Evolutionary conservation across 2,329 filamentous ascomycete genomes (phyloP), one percentile per base, ranked within the genome.

Genomic region (Beauveria varroae): DNA sequence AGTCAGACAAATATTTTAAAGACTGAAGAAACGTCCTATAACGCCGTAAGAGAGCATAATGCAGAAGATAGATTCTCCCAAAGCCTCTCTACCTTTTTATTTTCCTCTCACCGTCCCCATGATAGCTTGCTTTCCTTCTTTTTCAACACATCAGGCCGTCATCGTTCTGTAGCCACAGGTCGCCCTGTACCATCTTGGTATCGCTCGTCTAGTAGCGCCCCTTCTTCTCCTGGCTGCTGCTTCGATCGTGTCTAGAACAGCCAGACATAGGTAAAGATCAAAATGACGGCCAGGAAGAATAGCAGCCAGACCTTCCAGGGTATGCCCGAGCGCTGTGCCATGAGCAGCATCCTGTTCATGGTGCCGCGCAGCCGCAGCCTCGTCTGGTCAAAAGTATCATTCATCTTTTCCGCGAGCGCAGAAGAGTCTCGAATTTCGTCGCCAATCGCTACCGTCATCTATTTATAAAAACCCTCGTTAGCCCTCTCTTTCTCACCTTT

Each of bases 341-440:
- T 99, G 59, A 93, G 73, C 66, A 98, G 77, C 95, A 99, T 99
- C 63, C 93, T 82, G 72, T 91, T 96, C 95, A 99, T 98, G 20
- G 96, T 98, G 59, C 93, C 92, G 50, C 87, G 84, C 64, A 99
- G 79, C 65, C 90, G 85, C 57, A 92, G 77, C 40, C 93, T 81
- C 58, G 93, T 96, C 68, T 84, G 86, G 72, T 98, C 93, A 72
- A 98, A 99, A 5, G 86, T 84, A 70, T 96, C 91, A 74, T 98
- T 98, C 88, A 99, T 96, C 76, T 92, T 93, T 68, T 97, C 91
- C 2, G 92, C 90, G 4, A 98, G 82, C 2, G 90, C 87, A 2
- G 91, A 90, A 16, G 90, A 95, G 65, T 96, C 90, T 67, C 93
- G 86, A 70, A 98, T 98, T 76, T 98, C 95, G 71, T 96, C 91